Evolutionary conservation across 129 eudicot species (phyloP).

Genomic region (Oenanthe sinensis): DNA sequence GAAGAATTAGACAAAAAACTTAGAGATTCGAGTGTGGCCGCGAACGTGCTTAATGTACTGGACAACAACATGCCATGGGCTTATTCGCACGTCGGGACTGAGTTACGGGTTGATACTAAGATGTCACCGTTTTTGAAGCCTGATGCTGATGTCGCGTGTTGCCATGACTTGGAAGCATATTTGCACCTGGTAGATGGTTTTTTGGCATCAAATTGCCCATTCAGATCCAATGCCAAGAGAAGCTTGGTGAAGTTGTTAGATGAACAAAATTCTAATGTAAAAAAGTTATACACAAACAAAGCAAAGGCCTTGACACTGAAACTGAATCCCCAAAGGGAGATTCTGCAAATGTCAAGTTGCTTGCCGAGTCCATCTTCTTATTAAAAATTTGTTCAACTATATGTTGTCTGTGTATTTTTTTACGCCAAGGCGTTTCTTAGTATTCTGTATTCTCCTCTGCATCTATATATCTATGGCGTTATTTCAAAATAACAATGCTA

Average conservation of each 20-base stretch:
- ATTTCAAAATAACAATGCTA: not conserved
- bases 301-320: conserved; percentile 44
- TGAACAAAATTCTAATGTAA: conserved; percentile 73
- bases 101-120: conserved; percentile 32
- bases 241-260: conserved; percentile 54
- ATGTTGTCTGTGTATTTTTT: not conserved
- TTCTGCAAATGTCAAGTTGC: conserved; percentile 35
- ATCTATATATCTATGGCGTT: not conserved
- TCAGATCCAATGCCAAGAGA: conserved; percentile 56
- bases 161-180: conserved; percentile 17
- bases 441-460: not conserved
- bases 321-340: conserved; percentile 40
- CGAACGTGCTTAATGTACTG: not conserved
- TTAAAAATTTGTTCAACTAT: not conserved
- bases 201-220: conserved; percentile 20
- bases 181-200: conserved; percentile 17
- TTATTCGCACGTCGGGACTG: conserved; percentile 15
- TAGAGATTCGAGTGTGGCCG: not conserved
- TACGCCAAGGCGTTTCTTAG: too few relatives aligned
- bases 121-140: conserved; percentile 62
- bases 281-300: conserved; percentile 65
- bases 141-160: conserved; percentile 4
- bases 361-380: conserved; percentile 70
- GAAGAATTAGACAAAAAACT: not conserved
- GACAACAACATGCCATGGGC: conserved; percentile 28